Evolutionary conservation across 2,329 filamentous ascomycete genomes (phyloP), one percentile per base, ranked within the genome.

Genomic region (Tolypocladium tropicale): DNA sequence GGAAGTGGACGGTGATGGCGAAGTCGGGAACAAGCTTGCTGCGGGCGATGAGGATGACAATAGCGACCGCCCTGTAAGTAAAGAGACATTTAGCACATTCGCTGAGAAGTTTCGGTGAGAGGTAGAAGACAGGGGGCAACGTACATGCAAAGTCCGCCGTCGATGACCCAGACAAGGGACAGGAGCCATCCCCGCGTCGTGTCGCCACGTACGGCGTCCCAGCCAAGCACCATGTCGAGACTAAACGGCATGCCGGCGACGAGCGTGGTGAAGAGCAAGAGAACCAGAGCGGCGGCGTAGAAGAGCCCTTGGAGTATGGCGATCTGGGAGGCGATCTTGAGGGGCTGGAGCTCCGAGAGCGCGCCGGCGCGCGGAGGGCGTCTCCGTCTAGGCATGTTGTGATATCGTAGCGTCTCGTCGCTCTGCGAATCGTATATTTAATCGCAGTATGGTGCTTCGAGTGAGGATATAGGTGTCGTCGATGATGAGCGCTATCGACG

Each of bases 1-100:
- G 76, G 69, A 89, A 81, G 74, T 95, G 90, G 21, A 96, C 81
- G 2, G 93, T 96, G 28, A 96, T 76, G 34, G 90, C 89, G 70
- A 97, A 99, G 73, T 99, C 94, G 62, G 90, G 90, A 53, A 97
- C 89, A 58, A 97, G 87, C 71, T 97, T 97, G 52, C 88, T 94
- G 59, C 94, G 90, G 23, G 87, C 85, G 62, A 99, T 84, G 57
- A 97, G 77, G 55, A 93, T 74, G 53, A 96, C 83, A 57, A 96
- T 86, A 46, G 90, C 88, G 57, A 95, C 83, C 46, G 90, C 84
- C 68, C 93, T 97, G 43, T 7, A 23, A 53, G 4, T 10, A 7
- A 6, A 6, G 12, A 53, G 18, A 18, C 16, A 4, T 3, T 49
- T 32, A 49, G 46, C 7, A 49, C 30, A 12, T 11, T 30, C 16